These are phyloP conservation scores for Corrigiola litoralis DNA, from an alignment of 179 eudicot species.

Conservation along the genomic window DNA sequence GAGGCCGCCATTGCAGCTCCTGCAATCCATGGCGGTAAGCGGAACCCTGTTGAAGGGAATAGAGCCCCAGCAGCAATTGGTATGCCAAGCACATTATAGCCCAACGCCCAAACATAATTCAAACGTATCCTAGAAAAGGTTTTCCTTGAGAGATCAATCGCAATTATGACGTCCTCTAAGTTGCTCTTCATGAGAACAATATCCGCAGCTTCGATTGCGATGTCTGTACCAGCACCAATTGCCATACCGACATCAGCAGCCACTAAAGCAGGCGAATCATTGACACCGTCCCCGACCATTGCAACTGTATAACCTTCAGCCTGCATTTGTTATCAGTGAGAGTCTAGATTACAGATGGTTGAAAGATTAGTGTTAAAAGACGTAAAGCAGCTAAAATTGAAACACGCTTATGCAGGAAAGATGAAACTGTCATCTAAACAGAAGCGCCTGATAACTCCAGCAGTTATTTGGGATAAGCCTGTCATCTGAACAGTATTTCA, in stretches of 20 bases:
- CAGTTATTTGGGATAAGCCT: too few relatives aligned
- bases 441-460: not conserved
- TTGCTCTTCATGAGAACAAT: conserved; percentile 85
- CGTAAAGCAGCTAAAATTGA: not conserved
- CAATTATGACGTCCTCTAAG: conserved; percentile 83
- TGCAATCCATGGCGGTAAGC: conserved; percentile 93
- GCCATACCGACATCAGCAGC: conserved; percentile 99
- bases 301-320: conserved; percentile 71
- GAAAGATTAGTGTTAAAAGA: not conserved
- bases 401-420: not conserved
- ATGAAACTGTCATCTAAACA: not conserved
- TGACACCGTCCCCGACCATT: conserved; percentile 97
- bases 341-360: not conserved
- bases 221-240: conserved; percentile 96
- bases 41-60: conserved; percentile 67
- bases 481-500: too few relatives aligned
- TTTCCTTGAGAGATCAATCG: conserved; percentile 87
- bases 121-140: conserved; percentile 75
- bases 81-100: conserved; percentile 72
- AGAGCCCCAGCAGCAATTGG: conserved; percentile 86
- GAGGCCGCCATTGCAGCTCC: conserved; percentile 99
- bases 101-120: conserved; percentile 90
- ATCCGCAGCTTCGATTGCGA: conserved; percentile 96
- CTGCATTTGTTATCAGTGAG: conserved; percentile 28
- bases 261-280: conserved; percentile 93